These are phyloP conservation scores for Punica granatum DNA, from an alignment of 345 rosid species.

Conservation along the genomic window DNA sequence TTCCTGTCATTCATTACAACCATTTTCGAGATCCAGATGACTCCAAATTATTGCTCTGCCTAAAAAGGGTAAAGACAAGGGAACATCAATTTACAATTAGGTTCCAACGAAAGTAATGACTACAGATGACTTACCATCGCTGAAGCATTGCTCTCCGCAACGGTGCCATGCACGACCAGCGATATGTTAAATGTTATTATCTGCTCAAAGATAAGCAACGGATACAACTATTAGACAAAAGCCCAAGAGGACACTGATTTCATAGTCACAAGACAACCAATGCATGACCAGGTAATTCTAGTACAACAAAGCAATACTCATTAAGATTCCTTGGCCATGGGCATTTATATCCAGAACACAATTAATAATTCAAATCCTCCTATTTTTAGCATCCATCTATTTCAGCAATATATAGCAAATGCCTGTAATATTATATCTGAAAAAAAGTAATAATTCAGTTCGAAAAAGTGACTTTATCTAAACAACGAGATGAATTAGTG, in stretches of 20 bases:
- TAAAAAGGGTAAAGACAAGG: too few relatives aligned
- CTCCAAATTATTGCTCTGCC: too few relatives aligned
- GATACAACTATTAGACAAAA: background rate
- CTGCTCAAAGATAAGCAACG: conserved; percentile 26
- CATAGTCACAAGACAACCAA: background rate
- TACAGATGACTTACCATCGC: conserved; percentile 27
- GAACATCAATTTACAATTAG: background rate
- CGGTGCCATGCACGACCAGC: conserved; percentile 79
- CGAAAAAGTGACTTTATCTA: background rate
- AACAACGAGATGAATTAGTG: background rate
- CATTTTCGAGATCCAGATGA: too few relatives aligned
- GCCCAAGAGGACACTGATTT: background rate
- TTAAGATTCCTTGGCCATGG: background rate
- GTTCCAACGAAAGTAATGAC: background rate
- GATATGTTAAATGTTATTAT: conserved; percentile 77
- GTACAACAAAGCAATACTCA: background rate
- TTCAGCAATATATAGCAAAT: background rate
- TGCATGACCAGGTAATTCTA: background rate
- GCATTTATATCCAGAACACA: background rate
- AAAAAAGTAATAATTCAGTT: background rate
- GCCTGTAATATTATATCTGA: background rate
- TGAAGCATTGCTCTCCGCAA: conserved; percentile 50
- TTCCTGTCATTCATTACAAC: too few relatives aligned
- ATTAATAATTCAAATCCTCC: background rate
- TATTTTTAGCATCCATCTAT: background rate